A percentile compares a stretch with the other conserved stretches of the same genome.
phyloP scores from a whole-genome alignment of 192 early-diverging fungal genomes.

The Mortierella claussenii region DNA sequence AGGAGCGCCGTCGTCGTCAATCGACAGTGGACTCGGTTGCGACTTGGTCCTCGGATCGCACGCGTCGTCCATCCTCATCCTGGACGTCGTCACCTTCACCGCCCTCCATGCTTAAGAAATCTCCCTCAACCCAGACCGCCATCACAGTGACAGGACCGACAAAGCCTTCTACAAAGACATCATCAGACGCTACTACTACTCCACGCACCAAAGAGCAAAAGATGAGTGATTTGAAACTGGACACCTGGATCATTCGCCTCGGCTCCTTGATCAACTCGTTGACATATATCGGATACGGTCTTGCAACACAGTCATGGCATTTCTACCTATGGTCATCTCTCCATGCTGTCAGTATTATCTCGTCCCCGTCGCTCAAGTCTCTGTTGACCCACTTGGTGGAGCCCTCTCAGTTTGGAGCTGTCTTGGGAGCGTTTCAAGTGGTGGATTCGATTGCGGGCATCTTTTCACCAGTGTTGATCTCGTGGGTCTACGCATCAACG shows the following conservation, averaged over 20 bases:
- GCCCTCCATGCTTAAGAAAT: background rate
- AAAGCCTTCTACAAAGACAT: background rate
- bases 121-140: background rate
- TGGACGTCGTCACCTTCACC: background rate
- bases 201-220: conserved; percentile 5
- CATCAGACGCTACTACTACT: too few species aligned
- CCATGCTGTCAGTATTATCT: conserved; percentile 45
- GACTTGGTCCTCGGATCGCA: conserved; percentile 19
- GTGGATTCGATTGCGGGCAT: conserved; percentile 58
- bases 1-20: conserved; percentile 30
- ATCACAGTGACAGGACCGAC: background rate
- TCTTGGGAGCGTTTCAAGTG: conserved; percentile 58
- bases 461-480: conserved; percentile 55
- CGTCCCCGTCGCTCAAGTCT: conserved; percentile 54
- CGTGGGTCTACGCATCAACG: conserved; percentile 54
- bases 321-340: conserved; percentile 24
- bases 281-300: conserved; percentile 36
- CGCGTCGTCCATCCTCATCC: conserved; percentile 1
- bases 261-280: conserved; percentile 45
- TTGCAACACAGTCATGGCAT: conserved; percentile 31
- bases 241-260: conserved; percentile 58
- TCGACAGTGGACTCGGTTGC: conserved; percentile 9
- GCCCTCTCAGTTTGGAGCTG: conserved; percentile 58
- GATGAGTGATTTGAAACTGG: conserved; percentile 29
- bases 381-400: conserved; percentile 57